Percentiles rank a stretch among this genome's conserved stretches.
Conservation (phyloP, 73 alveolate genomes). For the Paramecium biaurelia region DNA sequence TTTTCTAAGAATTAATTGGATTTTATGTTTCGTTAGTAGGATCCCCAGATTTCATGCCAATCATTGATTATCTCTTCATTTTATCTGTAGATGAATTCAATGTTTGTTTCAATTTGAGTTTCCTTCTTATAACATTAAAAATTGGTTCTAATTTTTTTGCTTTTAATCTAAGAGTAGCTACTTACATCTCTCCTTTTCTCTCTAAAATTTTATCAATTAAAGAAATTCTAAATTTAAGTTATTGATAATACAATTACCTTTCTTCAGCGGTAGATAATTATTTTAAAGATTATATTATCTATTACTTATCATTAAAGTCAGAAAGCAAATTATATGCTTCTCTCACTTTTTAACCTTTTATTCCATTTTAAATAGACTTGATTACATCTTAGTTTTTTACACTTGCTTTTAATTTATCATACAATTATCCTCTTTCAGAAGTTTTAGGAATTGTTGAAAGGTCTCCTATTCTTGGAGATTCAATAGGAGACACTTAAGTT, state of each 20-base stretch:
- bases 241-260: not conserved
- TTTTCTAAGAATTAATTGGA: not conserved
- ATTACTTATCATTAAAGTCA: conserved; percentile 17
- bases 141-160: conserved; percentile 51
- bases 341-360: not conserved
- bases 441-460: not conserved
- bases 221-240: not conserved
- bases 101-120: not conserved
- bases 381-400: not conserved
- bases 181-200: conserved; percentile 48
- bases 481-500: not conserved
- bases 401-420: not conserved
- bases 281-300: conserved; percentile 9
- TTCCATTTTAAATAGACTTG: not conserved
- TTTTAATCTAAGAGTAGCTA: not conserved
- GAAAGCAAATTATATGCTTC: conserved; percentile 21
- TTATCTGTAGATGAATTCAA: not conserved
- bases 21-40: not conserved
- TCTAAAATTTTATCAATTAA: conserved; percentile 30
- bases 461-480: conserved; percentile 4
- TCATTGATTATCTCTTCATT: not conserved
- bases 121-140: conserved; percentile 39
- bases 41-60: not conserved
- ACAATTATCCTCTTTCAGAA: not conserved
- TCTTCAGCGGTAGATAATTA: not conserved